Base-by-base conservation (phyloP, 2,329 filamentous ascomycete species). In the Eutypella sp. region DNA sequence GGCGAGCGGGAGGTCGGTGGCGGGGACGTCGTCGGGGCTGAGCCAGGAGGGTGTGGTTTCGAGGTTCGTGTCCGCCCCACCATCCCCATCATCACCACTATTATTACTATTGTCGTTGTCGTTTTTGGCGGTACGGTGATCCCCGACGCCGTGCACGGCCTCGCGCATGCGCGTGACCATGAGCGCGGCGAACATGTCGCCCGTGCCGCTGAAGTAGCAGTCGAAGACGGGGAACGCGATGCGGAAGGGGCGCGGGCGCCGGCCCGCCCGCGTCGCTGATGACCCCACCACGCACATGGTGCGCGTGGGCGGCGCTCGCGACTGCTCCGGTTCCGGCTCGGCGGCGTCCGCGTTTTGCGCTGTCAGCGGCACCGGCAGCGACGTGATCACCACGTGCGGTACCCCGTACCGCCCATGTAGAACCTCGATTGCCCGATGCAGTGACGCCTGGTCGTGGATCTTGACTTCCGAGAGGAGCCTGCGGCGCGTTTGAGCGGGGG, bases 151-250 rank as follows among this genome's bases (percentile, higher is more conserved):
- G 37, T 72, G 67, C 2, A 89, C 85, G 22, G 89, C 90, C 71
- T 97, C 89, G 47, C 92, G 84, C 60, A 99, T 82, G 24, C 92
- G 83, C 34, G 88, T 88, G 1, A 96, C 82, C 62, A 89, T 90
- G 39, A 99, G 76, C 7, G 92, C 92, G 24, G 90, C 92, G 62
- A 99, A 97, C 92, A 99, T 96, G 71, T 99, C 93, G 40, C 93
- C 93, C 0, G 95, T 97, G 34, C 93, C 93, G 57, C 87, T 90
- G 69, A 97, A 99, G 74, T 93, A 96, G 68, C 90, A 88, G 62
- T 96, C 87, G 48, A 96, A 84, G 23, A 85, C 81, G 0, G 92
- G 90, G 46, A 96, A 89, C 46, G 87, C 82, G 59, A 97, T 84
- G 59, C 85, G 84, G 74, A 97, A 99, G 43, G 92, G 77, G n/a